A percentile compares a stretch with the other conserved stretches of the same genome.
Evolutionary conservation across 2,329 filamentous ascomycete species (phyloP).

Genomic region (Amauroascus niger): DNA sequence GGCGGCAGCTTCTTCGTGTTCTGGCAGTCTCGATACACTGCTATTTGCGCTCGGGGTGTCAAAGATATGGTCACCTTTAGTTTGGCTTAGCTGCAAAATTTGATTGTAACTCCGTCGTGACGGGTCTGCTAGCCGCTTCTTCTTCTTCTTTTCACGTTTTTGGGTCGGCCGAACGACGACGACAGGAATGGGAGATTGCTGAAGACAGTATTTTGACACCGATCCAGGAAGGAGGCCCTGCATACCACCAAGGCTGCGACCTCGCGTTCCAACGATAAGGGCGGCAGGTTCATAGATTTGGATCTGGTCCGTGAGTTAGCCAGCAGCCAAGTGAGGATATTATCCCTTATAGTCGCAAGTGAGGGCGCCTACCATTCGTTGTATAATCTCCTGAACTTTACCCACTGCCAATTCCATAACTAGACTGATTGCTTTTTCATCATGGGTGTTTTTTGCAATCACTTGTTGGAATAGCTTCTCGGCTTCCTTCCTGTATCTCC

Average conservation of each 20-base stretch:
- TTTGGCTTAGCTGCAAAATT: slow-evolving; percentile 59
- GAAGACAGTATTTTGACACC: slow-evolving; percentile 88
- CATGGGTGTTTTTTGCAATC: slow-evolving; percentile 67
- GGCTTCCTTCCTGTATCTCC: slow-evolving; percentile 66
- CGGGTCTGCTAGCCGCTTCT: slow-evolving; percentile 70
- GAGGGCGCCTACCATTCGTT: slow-evolving; percentile 64
- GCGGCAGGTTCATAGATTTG: slow-evolving; percentile 85
- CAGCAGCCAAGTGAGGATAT: not conserved
- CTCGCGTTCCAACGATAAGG: slow-evolving; percentile 80
- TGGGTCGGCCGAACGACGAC: slow-evolving; percentile 82
- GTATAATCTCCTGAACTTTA: slow-evolving; percentile 82
- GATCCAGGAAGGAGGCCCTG: slow-evolving; percentile 80
- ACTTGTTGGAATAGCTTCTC: slow-evolving; percentile 64
- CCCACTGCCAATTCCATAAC: slow-evolving; percentile 81
- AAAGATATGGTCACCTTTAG: slow-evolving; percentile 44
- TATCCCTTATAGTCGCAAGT: not conserved
- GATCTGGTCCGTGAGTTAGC: slow-evolving; percentile 51
- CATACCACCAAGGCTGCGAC: slow-evolving; percentile 72
- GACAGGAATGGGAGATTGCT: slow-evolving; percentile 86
- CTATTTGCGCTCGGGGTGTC: slow-evolving; percentile 42
- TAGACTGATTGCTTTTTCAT: slow-evolving; percentile 70
- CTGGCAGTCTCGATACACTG: slow-evolving; percentile 36
- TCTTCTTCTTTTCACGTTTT: slow-evolving; percentile 82
- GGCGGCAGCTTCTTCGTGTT: slow-evolving; percentile 43
- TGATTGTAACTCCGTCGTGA: slow-evolving; percentile 64